Evolutionary conservation across 768 basidiomycete species (phyloP), one percentile per base, ranked within the genome.

Genomic region (Russula olivacea): DNA sequence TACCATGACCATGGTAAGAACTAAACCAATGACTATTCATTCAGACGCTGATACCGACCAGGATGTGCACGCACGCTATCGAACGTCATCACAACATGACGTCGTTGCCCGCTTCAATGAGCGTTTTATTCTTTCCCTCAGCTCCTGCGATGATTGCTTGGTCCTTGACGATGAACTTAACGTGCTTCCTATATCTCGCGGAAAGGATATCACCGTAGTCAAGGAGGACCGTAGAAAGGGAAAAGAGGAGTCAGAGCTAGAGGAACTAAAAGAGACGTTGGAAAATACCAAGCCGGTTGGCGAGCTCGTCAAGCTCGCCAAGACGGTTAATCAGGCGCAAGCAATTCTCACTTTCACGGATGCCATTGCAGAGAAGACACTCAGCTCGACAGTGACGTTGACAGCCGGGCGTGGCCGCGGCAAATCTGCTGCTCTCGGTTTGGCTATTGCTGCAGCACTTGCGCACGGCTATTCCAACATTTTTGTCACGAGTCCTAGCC

Each of bases 151-250:
- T 9, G 92, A 96, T 71, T 98, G 96, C 69, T 80, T 99, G 1
- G 86, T 98, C 28, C 82, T 99, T 55, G 97, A 99, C 71, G 97
- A 99, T 71, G 97, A 99, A 74, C 84, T 99, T 49, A 98, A 98
- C 72, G 95, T 98, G 14, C 83, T 99, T 8, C 97, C 97, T 4
- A 86, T 99, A 23, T 98, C 95, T 4, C 87, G 87, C 32, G 96
- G 91, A 45, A 98, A 98, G 76, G 91, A 98, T 71, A 96, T 98
- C 69, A 77, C 77, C 1, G 83, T 89, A 0, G 72, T 93, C 47
- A 78, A 81, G 59, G 79, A 80, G 19, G 78, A 74, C 50, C 72
- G 74, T 14, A 79, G 80, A 10, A 83, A 73, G 76, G 82, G 73
- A 28, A 77, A 81, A 68, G 78, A 71, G 9, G 85, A 88, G 58